Conservation (phyloP, 2,329 filamentous ascomycete genomes). For the Neofusicoccum cordaticola region DNA sequence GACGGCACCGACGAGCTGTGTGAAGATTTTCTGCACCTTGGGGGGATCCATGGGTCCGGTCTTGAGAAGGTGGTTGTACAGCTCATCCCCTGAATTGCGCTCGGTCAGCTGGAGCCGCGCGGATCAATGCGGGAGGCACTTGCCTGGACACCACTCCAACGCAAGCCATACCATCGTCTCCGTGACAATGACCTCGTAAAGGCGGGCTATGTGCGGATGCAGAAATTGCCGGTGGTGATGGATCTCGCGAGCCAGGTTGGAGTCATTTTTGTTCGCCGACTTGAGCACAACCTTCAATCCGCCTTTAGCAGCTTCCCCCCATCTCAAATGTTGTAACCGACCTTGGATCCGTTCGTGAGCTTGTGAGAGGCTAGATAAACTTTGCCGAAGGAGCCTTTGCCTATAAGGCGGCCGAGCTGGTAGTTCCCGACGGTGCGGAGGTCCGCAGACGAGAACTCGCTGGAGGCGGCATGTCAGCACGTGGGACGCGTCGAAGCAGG, state of each 20-base stretch:
- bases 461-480: slow-evolving; percentile 38
- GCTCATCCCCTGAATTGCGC: slow-evolving; percentile 70
- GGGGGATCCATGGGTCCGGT: slow-evolving; percentile 79
- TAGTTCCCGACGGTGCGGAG: slow-evolving; percentile 94
- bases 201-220: slow-evolving; percentile 91
- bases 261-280: slow-evolving; percentile 92
- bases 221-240: slow-evolving; percentile 98
- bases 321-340: slow-evolving; percentile 40
- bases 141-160: slow-evolving; percentile 92
- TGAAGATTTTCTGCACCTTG: slow-evolving; percentile 93
- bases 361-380: slow-evolving; percentile 96
- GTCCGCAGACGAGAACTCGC: slow-evolving; percentile 91
- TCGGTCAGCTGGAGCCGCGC: slow-evolving; percentile 1
- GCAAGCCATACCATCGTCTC: slow-evolving; percentile 94
- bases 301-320: slow-evolving; percentile 1
- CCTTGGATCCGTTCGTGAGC: slow-evolving; percentile 97
- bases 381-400: slow-evolving; percentile 97
- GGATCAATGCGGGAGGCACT: slow-evolving; percentile 20
- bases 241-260: slow-evolving; percentile 94
- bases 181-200: slow-evolving; percentile 98
- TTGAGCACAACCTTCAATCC: slow-evolving; percentile 84
- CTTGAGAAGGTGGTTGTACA: slow-evolving; percentile 91
- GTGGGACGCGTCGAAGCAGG: slow-evolving; percentile 8
- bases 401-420: slow-evolving; percentile 83
- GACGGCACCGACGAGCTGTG: slow-evolving; percentile 91